A percentile compares a stretch with the other conserved stretches of the same genome.
Evolutionary conservation across 129 eudicot genomes (phyloP).

Genomic region (Kitagawia praeruptora): DNA sequence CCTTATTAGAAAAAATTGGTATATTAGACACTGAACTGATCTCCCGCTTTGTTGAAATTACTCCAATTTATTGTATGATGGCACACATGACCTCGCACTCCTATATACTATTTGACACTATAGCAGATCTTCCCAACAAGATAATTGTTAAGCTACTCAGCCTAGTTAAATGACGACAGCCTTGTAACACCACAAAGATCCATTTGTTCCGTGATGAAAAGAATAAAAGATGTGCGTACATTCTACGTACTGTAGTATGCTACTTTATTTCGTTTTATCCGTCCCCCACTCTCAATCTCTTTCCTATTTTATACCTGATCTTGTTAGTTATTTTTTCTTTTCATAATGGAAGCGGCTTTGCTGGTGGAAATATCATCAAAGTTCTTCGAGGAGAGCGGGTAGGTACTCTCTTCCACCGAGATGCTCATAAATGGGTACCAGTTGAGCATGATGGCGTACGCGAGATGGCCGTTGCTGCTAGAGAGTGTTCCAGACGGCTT

Average conservation of each 20-base stretch:
- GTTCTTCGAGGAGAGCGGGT: conserved; percentile 55
- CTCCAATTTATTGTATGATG: background rate
- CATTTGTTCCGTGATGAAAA: background rate
- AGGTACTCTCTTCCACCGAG: conserved; percentile 82
- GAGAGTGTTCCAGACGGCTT: conserved; percentile 80
- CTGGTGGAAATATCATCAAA: conserved; percentile 53
- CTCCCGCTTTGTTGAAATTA: background rate
- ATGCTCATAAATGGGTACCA: conserved; percentile 60
- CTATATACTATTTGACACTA: background rate
- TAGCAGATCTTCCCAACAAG: background rate
- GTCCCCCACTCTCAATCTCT: background rate
- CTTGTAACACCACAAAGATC: background rate
- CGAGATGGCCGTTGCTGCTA: conserved; percentile 83
- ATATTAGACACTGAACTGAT: background rate
- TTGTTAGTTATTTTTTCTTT: background rate
- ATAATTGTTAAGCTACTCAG: background rate
- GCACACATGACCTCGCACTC: background rate
- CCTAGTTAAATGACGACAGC: background rate
- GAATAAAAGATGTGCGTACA: background rate
- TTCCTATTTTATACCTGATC: background rate
- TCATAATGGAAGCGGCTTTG: conserved; percentile 55
- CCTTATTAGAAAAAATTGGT: background rate
- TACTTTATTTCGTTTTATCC: background rate
- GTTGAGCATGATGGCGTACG: conserved; percentile 53
- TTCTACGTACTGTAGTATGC: background rate